phyloP scores from a whole-genome alignment of 805 yeast genomes.

The Candida golubevii region DNA sequence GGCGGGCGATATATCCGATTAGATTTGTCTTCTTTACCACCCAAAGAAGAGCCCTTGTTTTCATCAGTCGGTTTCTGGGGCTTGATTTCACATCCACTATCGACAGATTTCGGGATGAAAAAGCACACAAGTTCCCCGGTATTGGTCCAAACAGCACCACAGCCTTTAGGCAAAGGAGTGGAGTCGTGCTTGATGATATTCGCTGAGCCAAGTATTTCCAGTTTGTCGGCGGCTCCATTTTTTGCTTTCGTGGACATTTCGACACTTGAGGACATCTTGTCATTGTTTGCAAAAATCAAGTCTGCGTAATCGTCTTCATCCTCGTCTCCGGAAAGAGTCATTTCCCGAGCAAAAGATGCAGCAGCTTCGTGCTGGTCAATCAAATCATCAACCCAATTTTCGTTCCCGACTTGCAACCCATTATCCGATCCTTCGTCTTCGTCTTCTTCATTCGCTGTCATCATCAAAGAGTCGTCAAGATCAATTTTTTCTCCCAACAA shows the following conservation, averaged over 20 bases:
- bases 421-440: slow-evolving; percentile 17
- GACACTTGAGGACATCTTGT: slow-evolving; percentile 11
- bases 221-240: not conserved
- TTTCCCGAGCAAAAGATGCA: slow-evolving; percentile 16
- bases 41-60: slow-evolving; percentile 37
- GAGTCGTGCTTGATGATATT: slow-evolving; percentile 44
- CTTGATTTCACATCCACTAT: slow-evolving; percentile 37
- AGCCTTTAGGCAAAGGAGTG: slow-evolving; percentile 88
- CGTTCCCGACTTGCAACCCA: slow-evolving; percentile 33
- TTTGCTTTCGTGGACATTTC: slow-evolving; percentile 3
- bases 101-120: slow-evolving; percentile 50
- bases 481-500: slow-evolving; percentile 76
- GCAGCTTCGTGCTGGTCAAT: slow-evolving; percentile 33
- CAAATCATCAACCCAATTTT: slow-evolving; percentile 42
- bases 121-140: slow-evolving; percentile 80
- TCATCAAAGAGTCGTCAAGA: slow-evolving; percentile 31
- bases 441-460: slow-evolving; percentile 19
- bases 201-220: not conserved
- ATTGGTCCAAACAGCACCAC: slow-evolving; percentile 87
- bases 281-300: slow-evolving; percentile 40
- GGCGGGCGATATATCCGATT: too few relatives aligned
- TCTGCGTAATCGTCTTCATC: slow-evolving; percentile 17
- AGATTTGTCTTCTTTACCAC: too few relatives aligned
- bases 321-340: slow-evolving; percentile 23
- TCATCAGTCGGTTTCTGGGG: slow-evolving; percentile 42